These are phyloP conservation scores for Candida ficus DNA, from an alignment of 805 yeast genomes.

Conservation along the genomic window DNA sequence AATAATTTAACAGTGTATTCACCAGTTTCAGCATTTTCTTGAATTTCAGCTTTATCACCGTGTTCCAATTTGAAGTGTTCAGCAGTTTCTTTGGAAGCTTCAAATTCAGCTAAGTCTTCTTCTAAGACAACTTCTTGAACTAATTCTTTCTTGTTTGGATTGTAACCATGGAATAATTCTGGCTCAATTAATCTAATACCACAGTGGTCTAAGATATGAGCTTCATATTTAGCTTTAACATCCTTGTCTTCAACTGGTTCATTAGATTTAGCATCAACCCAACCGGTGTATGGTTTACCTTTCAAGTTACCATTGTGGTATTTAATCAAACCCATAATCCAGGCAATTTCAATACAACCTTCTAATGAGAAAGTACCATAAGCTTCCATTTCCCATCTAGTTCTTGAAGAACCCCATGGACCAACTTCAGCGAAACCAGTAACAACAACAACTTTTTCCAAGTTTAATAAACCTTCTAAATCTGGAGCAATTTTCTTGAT, in stretches of 20 bases:
- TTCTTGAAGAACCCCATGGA: constrained; percentile 99
- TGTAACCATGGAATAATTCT: constrained; percentile 88
- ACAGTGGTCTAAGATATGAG: constrained; percentile 80
- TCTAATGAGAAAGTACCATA: constrained; percentile 90
- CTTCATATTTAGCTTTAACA: constrained; percentile 87
- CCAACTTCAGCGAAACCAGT: constrained; percentile 99
- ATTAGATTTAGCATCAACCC: constrained; percentile 94
- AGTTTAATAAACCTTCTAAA: constrained; percentile 85
- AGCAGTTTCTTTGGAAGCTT: constrained; percentile 92
- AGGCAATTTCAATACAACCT: constrained; percentile 98
- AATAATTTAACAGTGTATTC: constrained; percentile 86
- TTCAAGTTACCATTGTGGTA: constrained; percentile 88
- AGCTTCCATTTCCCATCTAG: constrained; percentile 99
- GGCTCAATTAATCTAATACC: constrained; percentile 98
- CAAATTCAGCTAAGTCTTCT: constrained; percentile 95
- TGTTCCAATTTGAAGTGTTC: constrained; percentile 91
- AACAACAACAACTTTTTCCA: constrained; percentile 88
- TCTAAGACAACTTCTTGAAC: constrained; percentile 95
- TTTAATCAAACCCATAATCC: constrained; percentile 98
- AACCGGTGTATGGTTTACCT: constrained; percentile 90
- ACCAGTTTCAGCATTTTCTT: constrained; percentile 83
- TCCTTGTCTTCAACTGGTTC: constrained; percentile 94
- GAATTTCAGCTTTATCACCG: constrained; percentile 88
- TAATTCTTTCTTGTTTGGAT: constrained; percentile 88
- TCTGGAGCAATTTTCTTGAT: constrained; percentile 65